Evolutionary conservation across 2,329 filamentous ascomycete species (phyloP).

Genomic region (Fusarium robinianum): DNA sequence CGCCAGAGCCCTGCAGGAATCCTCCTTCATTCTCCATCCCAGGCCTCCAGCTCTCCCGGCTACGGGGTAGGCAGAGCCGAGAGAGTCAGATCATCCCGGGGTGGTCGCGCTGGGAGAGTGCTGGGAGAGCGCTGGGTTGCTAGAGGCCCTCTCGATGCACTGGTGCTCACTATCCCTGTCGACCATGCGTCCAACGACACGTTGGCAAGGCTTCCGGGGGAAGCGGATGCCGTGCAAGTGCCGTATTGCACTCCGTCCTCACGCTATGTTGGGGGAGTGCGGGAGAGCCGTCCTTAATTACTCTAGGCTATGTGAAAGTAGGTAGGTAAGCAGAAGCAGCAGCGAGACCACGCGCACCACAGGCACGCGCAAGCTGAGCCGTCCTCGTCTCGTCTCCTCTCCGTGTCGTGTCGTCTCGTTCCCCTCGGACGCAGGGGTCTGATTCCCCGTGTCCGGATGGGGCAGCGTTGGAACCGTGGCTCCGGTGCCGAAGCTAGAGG

Average conservation of each 20-base stretch:
- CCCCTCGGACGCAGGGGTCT: slow-evolving; percentile 24
- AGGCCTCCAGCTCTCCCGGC: slow-evolving; percentile 10
- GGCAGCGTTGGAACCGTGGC: slow-evolving; percentile 37
- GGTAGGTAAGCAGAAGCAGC: too few relatives aligned
- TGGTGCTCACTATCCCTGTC: too few relatives aligned
- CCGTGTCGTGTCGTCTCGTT: slow-evolving; percentile 7
- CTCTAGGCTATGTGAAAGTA: slow-evolving; percentile 9
- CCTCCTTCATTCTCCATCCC: slow-evolving; percentile 15
- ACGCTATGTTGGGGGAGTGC: background rate
- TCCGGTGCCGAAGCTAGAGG: slow-evolving; percentile 33
- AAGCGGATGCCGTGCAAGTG: slow-evolving; percentile 28
- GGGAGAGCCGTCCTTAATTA: slow-evolving; percentile 7
- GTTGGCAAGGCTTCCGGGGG: slow-evolving; percentile 1
- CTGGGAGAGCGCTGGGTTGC: too few relatives aligned
- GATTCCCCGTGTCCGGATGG: slow-evolving; percentile 31
- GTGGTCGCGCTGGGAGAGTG: slow-evolving; percentile 18
- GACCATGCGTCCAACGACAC: slow-evolving; percentile 23
- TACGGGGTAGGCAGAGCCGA: slow-evolving; percentile 21
- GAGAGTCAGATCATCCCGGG: slow-evolving; percentile 25
- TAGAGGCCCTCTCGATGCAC: too few relatives aligned
- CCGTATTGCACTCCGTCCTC: slow-evolving; percentile 8
- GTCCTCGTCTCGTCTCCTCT: slow-evolving; percentile 8
- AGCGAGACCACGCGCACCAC: slow-evolving; percentile 13
- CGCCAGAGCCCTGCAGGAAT: slow-evolving; percentile 24
- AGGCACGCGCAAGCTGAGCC: background rate